Percentiles rank a stretch among this genome's conserved stretches.
Conservation (phyloP, 2,329 filamentous ascomycete species). For the Epichloe scottii region DNA sequence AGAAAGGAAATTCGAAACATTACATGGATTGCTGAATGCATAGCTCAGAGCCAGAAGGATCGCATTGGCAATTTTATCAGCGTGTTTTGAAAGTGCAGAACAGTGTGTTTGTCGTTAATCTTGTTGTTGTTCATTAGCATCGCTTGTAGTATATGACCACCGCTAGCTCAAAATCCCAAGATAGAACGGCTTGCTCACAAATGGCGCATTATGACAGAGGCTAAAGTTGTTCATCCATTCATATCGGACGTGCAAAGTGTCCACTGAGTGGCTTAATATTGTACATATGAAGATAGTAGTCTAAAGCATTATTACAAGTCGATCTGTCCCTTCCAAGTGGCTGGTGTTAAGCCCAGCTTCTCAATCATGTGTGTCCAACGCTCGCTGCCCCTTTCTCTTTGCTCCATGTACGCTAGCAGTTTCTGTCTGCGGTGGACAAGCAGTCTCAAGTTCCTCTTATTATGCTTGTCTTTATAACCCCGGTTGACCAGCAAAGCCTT, state of each 20-base stretch:
- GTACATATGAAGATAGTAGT: slow-evolving; percentile 36
- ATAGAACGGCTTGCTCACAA: slow-evolving; percentile 12
- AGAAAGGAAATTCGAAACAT: slow-evolving; percentile 94
- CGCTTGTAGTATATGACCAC: slow-evolving; percentile 30
- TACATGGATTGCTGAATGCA: slow-evolving; percentile 98
- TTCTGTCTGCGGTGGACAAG: slow-evolving; percentile 85
- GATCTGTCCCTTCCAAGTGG: slow-evolving; percentile 86
- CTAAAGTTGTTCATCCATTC: slow-evolving; percentile 8
- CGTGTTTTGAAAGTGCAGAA: slow-evolving; percentile 55
- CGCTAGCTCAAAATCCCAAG: slow-evolving; percentile 24
- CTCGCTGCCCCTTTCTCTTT: slow-evolving; percentile 80
- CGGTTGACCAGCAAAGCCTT: slow-evolving; percentile 53
- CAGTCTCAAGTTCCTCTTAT: slow-evolving; percentile 78
- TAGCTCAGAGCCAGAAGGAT: slow-evolving; percentile 99
- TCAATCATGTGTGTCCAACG: slow-evolving; percentile 80
- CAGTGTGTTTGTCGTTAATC: neutral
- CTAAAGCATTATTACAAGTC: slow-evolving; percentile 27
- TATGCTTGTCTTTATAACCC: slow-evolving; percentile 79
- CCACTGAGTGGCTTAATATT: slow-evolving; percentile 25
- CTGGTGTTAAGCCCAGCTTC: slow-evolving; percentile 74
- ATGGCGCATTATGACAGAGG: slow-evolving; percentile 20
- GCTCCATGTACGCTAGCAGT: slow-evolving; percentile 72
- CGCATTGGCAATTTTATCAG: slow-evolving; percentile 98
- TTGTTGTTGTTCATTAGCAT: slow-evolving; percentile 14
- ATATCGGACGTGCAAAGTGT: neutral